Evolutionary conservation across 768 basidiomycete species (phyloP), one percentile per base, ranked within the genome.

Genomic region (Asterophora lycoperdoides): DNA sequence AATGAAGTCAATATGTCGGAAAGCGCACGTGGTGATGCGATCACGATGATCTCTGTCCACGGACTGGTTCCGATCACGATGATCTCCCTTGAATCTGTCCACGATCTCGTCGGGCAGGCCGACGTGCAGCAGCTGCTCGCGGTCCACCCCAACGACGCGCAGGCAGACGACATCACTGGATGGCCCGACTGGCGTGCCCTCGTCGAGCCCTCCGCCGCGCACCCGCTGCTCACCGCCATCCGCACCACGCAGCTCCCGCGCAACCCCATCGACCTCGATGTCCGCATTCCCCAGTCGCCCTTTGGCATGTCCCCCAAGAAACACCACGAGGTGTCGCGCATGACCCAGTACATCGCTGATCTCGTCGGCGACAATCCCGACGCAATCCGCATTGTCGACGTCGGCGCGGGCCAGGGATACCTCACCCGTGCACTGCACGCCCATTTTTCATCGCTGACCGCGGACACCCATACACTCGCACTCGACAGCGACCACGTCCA

Each of bases 221-320:
- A 20, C 18, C 45, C 51, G 7, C 51, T 60, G 5, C 41, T 65
- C 18, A 48, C 59, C n/a, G 44, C 53, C 28, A 56, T 66, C 33
- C 60, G 57, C 13, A 18, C n/a, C 15, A 40, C 57, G 6, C 61
- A 66, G 46, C 53, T 65, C 10, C 57, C 56, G 10, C 62, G 67
- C 13, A 19, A 26, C 1, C 59, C 68, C 2, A 50, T 68, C 26
- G 6, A 39, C 34, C 48, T 66, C 19, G 7, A 10, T n/a, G 33
- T 29, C 17, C 57, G 54, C 35, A 49, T 57, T 8, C 36, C 51
- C 9, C 56, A 54, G 20, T 53, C 59, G 8, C 17, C 54, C 4
- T 58, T 63, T 38, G 83, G 86, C 13, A 83, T 86, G 78, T 86
- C 84, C 4, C 85, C 85, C 5, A 89, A 89, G 62, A 89, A 89